These are phyloP conservation scores for Triticum timopheevii DNA, from an alignment of 176 grass and related monocot genomes.

Conservation along the genomic window DNA sequence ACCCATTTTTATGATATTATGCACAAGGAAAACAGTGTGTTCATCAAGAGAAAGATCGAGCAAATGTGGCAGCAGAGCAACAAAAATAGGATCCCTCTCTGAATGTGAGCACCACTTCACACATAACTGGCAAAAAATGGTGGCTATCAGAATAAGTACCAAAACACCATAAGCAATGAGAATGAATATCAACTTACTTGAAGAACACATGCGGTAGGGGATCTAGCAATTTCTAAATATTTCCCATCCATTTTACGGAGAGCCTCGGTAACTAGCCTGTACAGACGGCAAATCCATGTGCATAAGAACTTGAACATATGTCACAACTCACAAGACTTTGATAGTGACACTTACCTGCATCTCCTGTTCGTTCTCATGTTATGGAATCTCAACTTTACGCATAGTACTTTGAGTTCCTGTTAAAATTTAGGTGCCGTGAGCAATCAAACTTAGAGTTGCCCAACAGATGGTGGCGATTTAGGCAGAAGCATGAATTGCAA, in stretches of 20 bases:
- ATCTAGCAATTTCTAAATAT: conserved; percentile 71
- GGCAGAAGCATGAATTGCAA: not conserved
- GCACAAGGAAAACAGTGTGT: conserved; percentile 84
- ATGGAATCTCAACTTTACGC: conserved; percentile 87
- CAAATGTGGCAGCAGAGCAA: conserved; percentile 63
- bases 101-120: conserved; percentile 80
- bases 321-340: not conserved
- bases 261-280: conserved; percentile 73
- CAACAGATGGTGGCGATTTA: not conserved
- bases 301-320: not conserved
- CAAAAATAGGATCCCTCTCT: conserved; percentile 77
- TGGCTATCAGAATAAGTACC: not conserved
- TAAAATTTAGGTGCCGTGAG: not conserved
- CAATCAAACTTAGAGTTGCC: not conserved
- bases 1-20: conserved; percentile 84
- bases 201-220: conserved; percentile 82
- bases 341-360: conserved; percentile 54
- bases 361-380: conserved; percentile 57
- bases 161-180: not conserved
- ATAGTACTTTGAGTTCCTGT: conserved; percentile 76
- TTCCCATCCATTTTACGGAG: conserved; percentile 81
- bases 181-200: conserved; percentile 58
- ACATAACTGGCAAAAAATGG: conserved; percentile 56
- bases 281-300: conserved; percentile 12
- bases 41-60: conserved; percentile 66